Conservation (phyloP, 331 rosid genomes). For the Malus hybrid region DNA sequence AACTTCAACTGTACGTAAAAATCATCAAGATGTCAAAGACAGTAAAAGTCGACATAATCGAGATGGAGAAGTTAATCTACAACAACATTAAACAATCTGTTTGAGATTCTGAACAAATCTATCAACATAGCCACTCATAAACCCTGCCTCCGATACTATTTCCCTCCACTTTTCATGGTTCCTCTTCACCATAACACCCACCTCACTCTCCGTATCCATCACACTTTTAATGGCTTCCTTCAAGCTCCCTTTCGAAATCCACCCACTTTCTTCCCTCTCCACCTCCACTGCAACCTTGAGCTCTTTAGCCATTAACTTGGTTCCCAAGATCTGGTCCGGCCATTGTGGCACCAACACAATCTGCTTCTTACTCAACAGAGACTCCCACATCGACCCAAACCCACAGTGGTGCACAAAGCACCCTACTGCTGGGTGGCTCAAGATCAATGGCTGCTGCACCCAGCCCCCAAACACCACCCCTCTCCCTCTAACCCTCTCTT, state of each 20-base stretch:
- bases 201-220: constrained; percentile 30
- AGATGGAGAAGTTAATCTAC: too few relatives aligned
- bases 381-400: constrained; percentile 60
- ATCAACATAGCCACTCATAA: constrained; percentile 33
- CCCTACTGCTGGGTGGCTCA: constrained; percentile 37
- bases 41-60: too few relatives aligned
- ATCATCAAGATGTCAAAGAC: too few relatives aligned
- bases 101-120: constrained; percentile 23
- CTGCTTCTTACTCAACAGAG: constrained; percentile 40
- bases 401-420: constrained; percentile 67
- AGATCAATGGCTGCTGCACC: constrained; percentile 51
- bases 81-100: not conserved
- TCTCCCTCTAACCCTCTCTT: constrained; percentile 39
- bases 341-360: constrained; percentile 35
- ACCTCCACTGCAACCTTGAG: constrained; percentile 35
- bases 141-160: constrained; percentile 3
- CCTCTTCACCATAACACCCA: constrained; percentile 26
- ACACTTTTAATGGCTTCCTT: constrained; percentile 24
- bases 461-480: constrained; percentile 45
- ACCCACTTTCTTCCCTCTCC: constrained; percentile 14
- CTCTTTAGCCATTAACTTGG: constrained; percentile 37
- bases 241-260: constrained; percentile 31
- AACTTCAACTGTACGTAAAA: too few relatives aligned
- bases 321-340: constrained; percentile 41
- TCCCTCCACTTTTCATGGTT: constrained; percentile 31